Base-by-base conservation (phyloP, 2,329 filamentous ascomycete species). In the Microdochium paspali region DNA sequence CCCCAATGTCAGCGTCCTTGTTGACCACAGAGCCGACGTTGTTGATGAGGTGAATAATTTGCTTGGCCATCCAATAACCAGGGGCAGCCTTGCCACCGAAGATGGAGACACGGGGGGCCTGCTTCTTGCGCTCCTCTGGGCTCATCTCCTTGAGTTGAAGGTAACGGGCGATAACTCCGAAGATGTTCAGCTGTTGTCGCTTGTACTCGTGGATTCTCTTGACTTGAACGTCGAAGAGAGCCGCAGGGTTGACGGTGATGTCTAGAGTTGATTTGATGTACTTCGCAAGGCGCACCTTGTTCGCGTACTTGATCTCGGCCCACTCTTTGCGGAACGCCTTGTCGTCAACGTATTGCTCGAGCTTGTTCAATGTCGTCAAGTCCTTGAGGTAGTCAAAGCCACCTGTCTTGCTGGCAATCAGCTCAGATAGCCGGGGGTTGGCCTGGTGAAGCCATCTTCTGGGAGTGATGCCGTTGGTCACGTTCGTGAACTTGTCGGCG, bases 151-250 rank as follows among this genome's bases (percentile, higher is more conserved):
- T 98, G 64, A 98, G 84, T 13, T 79, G 79, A 32, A 98, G 76
- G 66, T 97, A 98, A 46, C 91, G 84, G 66, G 95, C 87, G 56
- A 98, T 97, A 51, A 96, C 89, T 49, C 93, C 93, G 61, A 97
- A 97, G 58, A 98, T 96, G 73, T 98, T 98, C 65, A 98, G 82
- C 69, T 98, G 93, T 69, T 98, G 91, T 50, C 90, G 86, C 78
- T 98, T 98, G 73, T 98, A 98, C 68, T 98, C 93, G 67, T 98
- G 93, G 56, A 98, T 98, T 61, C 93, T 86, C 77, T 98, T 98
- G 59, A 98, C 93, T 63, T 98, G 93, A 10, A 98, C 87, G 62
- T 98, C 93, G 58, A 98, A 98, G 18, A 98, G 77, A 0, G 91
- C 80, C 10, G 85, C 72, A 0, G 93, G 91, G 65, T 95, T 93